A percentile compares a stretch with the other conserved stretches of the same genome.
These are phyloP conservation scores for Zygosaccharomyces pseudorouxii DNA, from an alignment of 805 yeast species.

Conservation along the genomic window DNA sequence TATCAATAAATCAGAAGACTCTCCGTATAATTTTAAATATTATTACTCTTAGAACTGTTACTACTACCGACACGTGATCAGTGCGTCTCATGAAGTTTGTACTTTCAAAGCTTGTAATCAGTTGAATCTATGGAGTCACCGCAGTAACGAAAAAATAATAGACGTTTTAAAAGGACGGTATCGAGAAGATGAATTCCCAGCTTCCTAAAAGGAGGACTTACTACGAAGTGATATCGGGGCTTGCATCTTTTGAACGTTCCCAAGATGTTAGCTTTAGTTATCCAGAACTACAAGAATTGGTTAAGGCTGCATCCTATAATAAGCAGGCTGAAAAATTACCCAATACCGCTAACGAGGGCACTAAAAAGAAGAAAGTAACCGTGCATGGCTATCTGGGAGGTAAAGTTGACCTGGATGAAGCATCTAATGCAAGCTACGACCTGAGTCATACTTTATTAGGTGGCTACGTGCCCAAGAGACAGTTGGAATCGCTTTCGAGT, in stretches of 20 bases:
- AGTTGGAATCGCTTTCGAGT: conserved; percentile 32
- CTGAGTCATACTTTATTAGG: conserved; percentile 32
- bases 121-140: neutral
- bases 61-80: neutral
- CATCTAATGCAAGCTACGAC: conserved; percentile 25
- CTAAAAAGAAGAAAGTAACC: conserved; percentile 16
- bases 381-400: conserved; percentile 34
- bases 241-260: conserved; percentile 31
- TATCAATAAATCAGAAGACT: too few relatives aligned
- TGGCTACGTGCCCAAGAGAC: conserved; percentile 32
- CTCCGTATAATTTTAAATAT: neutral
- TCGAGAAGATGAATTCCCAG: neutral
- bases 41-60: neutral
- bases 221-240: conserved; percentile 31
- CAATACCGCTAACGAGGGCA: conserved; percentile 16
- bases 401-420: conserved; percentile 25
- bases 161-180: neutral
- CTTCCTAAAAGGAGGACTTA: conserved; percentile 17
- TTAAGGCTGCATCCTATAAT: conserved; percentile 27
- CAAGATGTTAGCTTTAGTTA: conserved; percentile 26
- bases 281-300: conserved; percentile 27
- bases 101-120: neutral
- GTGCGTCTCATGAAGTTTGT: neutral
- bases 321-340: conserved; percentile 22
- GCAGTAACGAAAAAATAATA: neutral